Evolutionary conservation across 164 flowering plant genomes (phyloP), one percentile per base, ranked within the genome.

Genomic region (Kalanchoe fedtschenkoi): DNA sequence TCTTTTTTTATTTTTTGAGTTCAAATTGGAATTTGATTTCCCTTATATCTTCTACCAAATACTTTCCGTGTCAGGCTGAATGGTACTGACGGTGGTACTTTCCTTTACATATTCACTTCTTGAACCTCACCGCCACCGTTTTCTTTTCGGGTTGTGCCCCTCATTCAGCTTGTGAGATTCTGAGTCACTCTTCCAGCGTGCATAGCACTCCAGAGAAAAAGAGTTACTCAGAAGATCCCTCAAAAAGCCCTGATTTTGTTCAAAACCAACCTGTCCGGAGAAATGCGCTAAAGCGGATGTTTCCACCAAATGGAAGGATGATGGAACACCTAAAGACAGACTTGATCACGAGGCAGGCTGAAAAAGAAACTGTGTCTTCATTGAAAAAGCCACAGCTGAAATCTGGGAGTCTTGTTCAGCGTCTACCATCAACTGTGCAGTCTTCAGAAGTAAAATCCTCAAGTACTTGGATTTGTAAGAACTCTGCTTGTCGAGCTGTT

Each of bases 401-500:
- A 24, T 47, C 55, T 24, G 30, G 55, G 26, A 47, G 26, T 24
- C 30, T 30, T 47, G 26, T 24, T 13, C 55, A 47, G 30, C 55
- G 22, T 24, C 16, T 4, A 10, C 55, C 55, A 47, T 47, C 55
- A 22, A 4, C 30, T 47, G 55, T 24, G 2, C 29, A 2, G 26
- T 47, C 3, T 47, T 22, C 55, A 47, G 15, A 47, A 24, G 55
- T 24, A 47, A 47, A 47, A 10, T 24, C 55, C 55, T 51, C 56
- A 22, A 26, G 56, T 11, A 24, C 56, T 17, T 51, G 56, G 56
- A 28, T 58, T 5, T 81, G 85, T 66, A 60, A 68, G 44, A 81
- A 81, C 66, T 64, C 62, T 63, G 79, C 85, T 21, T 81, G 85
- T 61, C 72, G 67, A 66, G 81, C 83, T 34, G 43, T 60, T 51